Percentiles rank a stretch among this genome's conserved stretches.
phyloP scores from a whole-genome alignment of 2,329 filamentous ascomycete genomes.

The Cladophialophora immunda region DNA sequence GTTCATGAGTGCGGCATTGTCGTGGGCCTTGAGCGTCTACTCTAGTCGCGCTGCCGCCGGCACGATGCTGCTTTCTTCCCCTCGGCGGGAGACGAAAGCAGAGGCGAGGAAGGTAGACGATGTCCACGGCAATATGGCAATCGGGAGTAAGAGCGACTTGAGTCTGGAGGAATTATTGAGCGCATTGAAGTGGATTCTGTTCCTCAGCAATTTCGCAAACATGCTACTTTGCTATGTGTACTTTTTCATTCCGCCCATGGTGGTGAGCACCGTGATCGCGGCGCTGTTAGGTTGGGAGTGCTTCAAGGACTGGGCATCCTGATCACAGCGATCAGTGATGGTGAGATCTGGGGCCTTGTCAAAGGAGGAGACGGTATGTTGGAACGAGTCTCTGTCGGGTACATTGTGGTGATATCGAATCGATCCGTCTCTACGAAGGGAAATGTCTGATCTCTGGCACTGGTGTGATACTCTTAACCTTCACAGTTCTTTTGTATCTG shows the following conservation, averaged over 20 bases:
- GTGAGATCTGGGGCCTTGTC: no score
- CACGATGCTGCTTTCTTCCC: neutral
- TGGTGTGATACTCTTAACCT: no score
- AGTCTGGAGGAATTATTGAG: neutral
- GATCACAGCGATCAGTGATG: no score
- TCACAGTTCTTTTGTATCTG: no score
- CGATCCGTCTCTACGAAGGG: no score
- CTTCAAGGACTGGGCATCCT: neutral
- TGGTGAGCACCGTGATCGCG: neutral
- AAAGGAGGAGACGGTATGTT: no score
- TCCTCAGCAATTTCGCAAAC: neutral
- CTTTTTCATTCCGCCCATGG: constrained; percentile 7
- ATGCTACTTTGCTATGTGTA: constrained; percentile 8
- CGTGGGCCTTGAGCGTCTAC: neutral
- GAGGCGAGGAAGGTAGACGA: neutral
- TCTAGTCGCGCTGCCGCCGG: no score
- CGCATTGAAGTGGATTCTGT: neutral
- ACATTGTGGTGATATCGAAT: no score
- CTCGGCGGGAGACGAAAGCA: neutral
- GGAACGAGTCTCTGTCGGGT: no score
- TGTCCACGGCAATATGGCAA: neutral
- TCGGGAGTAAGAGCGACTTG: no score
- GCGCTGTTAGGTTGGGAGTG: constrained; percentile 1
- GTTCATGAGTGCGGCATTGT: neutral
- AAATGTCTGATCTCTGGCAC: no score